phyloP scores from a whole-genome alignment of 1,284 basidiomycete genomes.

The Butyriboletus regius region DNA sequence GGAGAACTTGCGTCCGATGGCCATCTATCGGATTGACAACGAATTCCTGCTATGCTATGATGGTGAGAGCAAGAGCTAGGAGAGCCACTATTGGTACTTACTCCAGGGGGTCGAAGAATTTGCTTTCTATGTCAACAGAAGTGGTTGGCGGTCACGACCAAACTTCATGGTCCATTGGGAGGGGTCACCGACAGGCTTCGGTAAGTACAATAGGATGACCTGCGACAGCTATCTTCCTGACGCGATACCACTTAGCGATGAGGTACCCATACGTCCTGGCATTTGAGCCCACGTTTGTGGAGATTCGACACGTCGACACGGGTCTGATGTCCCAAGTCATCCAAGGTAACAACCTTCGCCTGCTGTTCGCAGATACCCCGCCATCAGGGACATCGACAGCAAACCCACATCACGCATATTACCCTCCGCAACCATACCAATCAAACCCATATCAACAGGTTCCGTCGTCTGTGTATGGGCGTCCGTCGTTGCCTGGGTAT shows the following conservation, averaged over 20 bases:
- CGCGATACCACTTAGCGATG: slow-evolving; percentile 53
- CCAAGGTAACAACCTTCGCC: slow-evolving; percentile 80
- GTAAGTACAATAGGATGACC: slow-evolving; percentile 42
- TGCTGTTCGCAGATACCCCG: slow-evolving; percentile 90
- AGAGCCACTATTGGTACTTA: slow-evolving; percentile 6
- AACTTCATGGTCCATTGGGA: slow-evolving; percentile 98
- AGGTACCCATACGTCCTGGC: slow-evolving; percentile 96
- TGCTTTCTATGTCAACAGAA: slow-evolving; percentile 98
- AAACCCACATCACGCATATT: slow-evolving; percentile 32
- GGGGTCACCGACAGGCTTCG: slow-evolving; percentile 87
- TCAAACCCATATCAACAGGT: slow-evolving; percentile 35
- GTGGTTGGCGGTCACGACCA: slow-evolving; percentile 82
- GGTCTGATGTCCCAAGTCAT: slow-evolving; percentile 92
- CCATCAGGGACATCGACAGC: slow-evolving; percentile 63
- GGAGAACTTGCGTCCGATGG: slow-evolving; percentile 86
- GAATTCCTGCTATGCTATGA: slow-evolving; percentile 98
- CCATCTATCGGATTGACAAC: slow-evolving; percentile 93
- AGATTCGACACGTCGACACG: slow-evolving; percentile 92
- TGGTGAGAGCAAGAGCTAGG: slow-evolving; percentile 45
- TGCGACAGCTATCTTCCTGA: slow-evolving; percentile 7
- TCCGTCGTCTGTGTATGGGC: slow-evolving; percentile 27
- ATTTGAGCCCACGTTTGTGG: slow-evolving; percentile 93
- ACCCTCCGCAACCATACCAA: slow-evolving; percentile 30
- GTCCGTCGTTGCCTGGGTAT: slow-evolving; percentile 38
- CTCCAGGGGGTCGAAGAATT: slow-evolving; percentile 58